Evolutionary conservation across 164 flowering plant species (phyloP), one percentile per base, ranked within the genome.

Genomic region (Chimonanthus praecox): DNA sequence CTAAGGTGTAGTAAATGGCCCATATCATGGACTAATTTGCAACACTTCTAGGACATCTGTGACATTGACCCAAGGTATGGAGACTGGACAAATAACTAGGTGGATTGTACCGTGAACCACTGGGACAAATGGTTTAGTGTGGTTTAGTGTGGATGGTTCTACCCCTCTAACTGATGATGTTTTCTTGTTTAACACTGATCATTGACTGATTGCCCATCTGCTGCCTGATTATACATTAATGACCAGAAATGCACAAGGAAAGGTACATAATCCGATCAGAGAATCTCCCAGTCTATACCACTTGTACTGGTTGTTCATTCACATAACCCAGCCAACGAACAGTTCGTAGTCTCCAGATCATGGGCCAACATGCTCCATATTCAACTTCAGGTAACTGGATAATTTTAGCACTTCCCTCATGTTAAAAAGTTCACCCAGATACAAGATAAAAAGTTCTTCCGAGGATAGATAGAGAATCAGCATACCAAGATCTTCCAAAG

Each of bases 401-500:
- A 5, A 54, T 13, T 54, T 54, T 4, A 54, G 60, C 13, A 54
- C 60, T 13, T 11, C 15, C 58, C 58, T 51, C 10, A 51, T 13
- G 60, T 54, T 54, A 54, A 54, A 33, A 33, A 13, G 0, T 16
- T 54, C n/a, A 13, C 7, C 60, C 60, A 54, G 43, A 43, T 43
- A 65, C 5, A 45, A 13, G 11, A 11, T 10, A 9, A 11, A 9
- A 65, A 58, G 33, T 5, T 43, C 4, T 16, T 44, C 33, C 7
- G 64, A 71, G 54, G 44, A 43, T 3, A 63, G 10, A 72, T 15
- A 20, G 13, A 45, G 48, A 4, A 60, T 72, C 9, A 54, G 67
- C 85, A 68, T 79, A 93, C 97, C 97, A 76, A 94, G 93, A 82
- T 94, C 96, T 83, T 92, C 94, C 74, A 89, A 78, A 6, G 89